Base-by-base conservation (phyloP, 306 rosid genomes). In the Sesbania bispinosa region DNA sequence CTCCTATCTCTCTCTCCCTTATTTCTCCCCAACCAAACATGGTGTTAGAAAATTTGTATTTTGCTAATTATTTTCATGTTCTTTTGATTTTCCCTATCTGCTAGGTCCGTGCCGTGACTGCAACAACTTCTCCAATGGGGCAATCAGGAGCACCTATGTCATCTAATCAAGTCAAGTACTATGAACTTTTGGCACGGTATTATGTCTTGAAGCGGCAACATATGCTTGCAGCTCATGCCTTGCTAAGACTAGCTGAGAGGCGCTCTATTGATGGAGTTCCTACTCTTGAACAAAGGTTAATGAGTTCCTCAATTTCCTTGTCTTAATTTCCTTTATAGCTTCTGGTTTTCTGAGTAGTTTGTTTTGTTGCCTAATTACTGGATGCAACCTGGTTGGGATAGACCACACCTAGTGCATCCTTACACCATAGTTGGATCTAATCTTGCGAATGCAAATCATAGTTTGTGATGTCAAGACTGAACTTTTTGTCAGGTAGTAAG, bases 151-250 rank as follows among this genome's bases (percentile, higher is more conserved):
- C 87, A 62, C 69, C 85, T 47, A 73, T 85, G 78, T 77, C 84
- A 10, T 76, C 95, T 39, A 83, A 85, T 79, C 89, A 91, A 77
- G 85, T 80, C 78, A 91, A 91, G 71, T 89, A 82, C 80, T 87
- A 77, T 82, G 99, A 94, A 68, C 97, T 94, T 60, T 79, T 94
- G 85, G 99, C 97, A 33, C 92, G 88, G 18, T 94, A 91, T 76
- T 91, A 94, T 77, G 95, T 91, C 67, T 73, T 83, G 81, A 94
- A 91, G 83, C 88, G 96, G 75, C 96, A 94, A 73, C 97, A 91
- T 81, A 58, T 89, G 76, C 99, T 91, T 77, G 99, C 99, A 39
- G 97, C 99, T 82, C 95, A 86, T 70, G 88, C 92, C 23, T 79
- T 94, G 86, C 77, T 89, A 46, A 80, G 95, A 78, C 74, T 94